phyloP scores from a whole-genome alignment of 129 eudicot genomes.

The Apium graveolens region DNA sequence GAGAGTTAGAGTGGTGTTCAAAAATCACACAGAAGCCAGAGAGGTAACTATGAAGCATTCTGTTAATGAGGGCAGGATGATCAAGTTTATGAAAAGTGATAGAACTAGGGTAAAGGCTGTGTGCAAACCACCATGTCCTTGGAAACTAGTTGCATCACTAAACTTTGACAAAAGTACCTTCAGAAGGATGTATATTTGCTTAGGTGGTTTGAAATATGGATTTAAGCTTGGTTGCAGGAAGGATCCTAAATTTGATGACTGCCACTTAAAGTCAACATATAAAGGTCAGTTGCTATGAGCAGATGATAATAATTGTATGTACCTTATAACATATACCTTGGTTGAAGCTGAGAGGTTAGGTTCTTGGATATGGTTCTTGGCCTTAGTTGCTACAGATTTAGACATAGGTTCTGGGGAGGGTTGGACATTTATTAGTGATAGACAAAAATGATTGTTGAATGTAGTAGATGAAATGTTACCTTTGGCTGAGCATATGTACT shows the following conservation, averaged over 20 bases:
- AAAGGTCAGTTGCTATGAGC: not conserved
- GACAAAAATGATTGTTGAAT: not conserved
- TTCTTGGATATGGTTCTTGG: not conserved
- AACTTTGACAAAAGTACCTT: not conserved
- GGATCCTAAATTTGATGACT: too few species aligned
- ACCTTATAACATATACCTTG: not conserved
- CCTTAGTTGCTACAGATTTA: not conserved
- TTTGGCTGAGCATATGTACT: not conserved
- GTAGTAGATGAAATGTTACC: not conserved
- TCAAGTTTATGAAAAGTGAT: not conserved
- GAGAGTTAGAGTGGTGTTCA: not conserved
- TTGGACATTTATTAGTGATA: not conserved
- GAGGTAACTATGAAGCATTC: not conserved
- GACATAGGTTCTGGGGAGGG: not conserved
- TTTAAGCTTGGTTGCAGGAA: too few species aligned
- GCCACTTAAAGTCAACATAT: too few species aligned
- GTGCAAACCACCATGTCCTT: not conserved
- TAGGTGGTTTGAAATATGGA: too few species aligned
- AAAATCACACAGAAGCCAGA: not conserved
- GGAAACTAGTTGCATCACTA: not conserved
- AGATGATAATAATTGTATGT: slow-evolving; percentile 2
- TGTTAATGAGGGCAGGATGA: not conserved
- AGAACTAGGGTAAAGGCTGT: not conserved
- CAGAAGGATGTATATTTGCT: too few species aligned
- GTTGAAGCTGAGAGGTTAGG: not conserved